phyloP scores from a whole-genome alignment of 148 eudicot species.

The Nepenthes mirabilis region DNA sequence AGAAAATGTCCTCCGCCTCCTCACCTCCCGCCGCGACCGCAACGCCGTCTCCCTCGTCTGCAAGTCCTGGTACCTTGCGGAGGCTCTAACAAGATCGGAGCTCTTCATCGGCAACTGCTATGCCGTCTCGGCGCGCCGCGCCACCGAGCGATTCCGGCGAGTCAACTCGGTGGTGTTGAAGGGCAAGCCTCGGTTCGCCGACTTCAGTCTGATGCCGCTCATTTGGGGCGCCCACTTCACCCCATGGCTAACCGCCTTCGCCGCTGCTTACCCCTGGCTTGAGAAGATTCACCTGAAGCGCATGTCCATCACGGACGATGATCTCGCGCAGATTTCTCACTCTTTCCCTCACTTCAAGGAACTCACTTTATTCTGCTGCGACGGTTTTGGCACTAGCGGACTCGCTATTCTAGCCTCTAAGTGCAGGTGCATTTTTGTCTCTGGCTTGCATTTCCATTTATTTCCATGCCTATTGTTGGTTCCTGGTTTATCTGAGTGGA shows the following conservation, averaged over 20 bases:
- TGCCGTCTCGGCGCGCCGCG: conserved; percentile 37
- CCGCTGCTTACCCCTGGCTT: conserved; percentile 25
- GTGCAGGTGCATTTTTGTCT: conserved; percentile 32
- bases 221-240: conserved; percentile 56
- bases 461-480: neutral
- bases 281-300: conserved; percentile 49
- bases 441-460: neutral
- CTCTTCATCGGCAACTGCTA: conserved; percentile 73
- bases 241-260: conserved; percentile 36
- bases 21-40: conserved; percentile 43
- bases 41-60: conserved; percentile 59
- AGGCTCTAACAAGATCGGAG: conserved; percentile 58
- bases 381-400: conserved; percentile 56
- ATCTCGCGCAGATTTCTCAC: conserved; percentile 24
- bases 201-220: conserved; percentile 49
- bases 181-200: conserved; percentile 73
- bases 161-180: conserved; percentile 34
- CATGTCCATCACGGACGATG: conserved; percentile 50
- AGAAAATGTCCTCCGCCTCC: conserved; percentile 51
- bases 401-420: conserved; percentile 41
- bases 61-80: conserved; percentile 60
- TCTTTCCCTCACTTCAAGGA: conserved; percentile 38
- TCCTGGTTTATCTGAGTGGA: neutral
- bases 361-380: conserved; percentile 57
- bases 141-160: conserved; percentile 29